phyloP scores from a whole-genome alignment of 1,284 basidiomycete genomes.

The Limonomyces culmigenus region DNA sequence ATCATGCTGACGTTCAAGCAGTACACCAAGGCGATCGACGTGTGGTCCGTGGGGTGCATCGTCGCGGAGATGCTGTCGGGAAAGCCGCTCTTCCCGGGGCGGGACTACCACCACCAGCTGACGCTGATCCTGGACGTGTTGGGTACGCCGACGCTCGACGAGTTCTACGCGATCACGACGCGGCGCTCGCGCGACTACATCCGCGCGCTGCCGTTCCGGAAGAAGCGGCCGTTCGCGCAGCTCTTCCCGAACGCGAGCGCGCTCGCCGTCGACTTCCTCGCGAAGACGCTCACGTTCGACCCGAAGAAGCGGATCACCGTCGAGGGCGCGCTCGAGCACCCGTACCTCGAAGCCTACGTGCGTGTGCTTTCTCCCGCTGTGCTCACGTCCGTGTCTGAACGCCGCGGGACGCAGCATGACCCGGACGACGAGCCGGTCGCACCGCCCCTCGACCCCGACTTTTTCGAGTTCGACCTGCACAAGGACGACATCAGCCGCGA shows the following conservation, averaged over 20 bases:
- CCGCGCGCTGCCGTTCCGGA: slow-evolving; percentile 75
- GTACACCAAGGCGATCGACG: slow-evolving; percentile 87
- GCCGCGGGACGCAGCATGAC: slow-evolving; percentile 44
- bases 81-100: slow-evolving; percentile 88
- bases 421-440: slow-evolving; percentile 88
- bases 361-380: slow-evolving; percentile 11
- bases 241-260: slow-evolving; percentile 81
- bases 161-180: slow-evolving; percentile 83
- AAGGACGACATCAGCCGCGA: slow-evolving; percentile 88
- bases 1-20: slow-evolving; percentile 96
- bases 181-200: slow-evolving; percentile 81
- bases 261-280: slow-evolving; percentile 79
- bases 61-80: slow-evolving; percentile 93
- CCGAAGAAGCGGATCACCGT: slow-evolving; percentile 88
- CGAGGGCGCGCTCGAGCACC: slow-evolving; percentile 82
- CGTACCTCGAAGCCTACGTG: slow-evolving; percentile 83
- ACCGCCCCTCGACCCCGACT: slow-evolving; percentile 76
- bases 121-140: slow-evolving; percentile 82
- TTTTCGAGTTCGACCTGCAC: slow-evolving; percentile 90
- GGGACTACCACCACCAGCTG: slow-evolving; percentile 93
- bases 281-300: slow-evolving; percentile 83
- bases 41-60: slow-evolving; percentile 96
- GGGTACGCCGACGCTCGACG: slow-evolving; percentile 84
- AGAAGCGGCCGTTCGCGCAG: slow-evolving; percentile 59
- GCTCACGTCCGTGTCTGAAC: no score